Conservation (phyloP, 306 rosid species). For the Rosa persica region DNA sequence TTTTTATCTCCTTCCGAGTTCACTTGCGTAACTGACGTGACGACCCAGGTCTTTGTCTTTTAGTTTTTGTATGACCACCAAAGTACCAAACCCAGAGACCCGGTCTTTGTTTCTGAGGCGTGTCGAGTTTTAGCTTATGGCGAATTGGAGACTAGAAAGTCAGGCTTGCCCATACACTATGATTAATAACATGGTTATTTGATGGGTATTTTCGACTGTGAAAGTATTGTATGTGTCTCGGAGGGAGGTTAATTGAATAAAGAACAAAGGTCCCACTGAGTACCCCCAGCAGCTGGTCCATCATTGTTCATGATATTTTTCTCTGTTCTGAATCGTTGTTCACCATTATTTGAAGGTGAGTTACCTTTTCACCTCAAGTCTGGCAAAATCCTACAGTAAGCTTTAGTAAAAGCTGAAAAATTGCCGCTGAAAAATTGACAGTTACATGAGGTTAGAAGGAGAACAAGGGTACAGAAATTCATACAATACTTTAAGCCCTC, state of each 20-base stretch:
- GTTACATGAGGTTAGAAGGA: background rate
- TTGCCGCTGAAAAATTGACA: background rate
- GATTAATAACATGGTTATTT: background rate
- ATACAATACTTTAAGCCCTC: background rate
- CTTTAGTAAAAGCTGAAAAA: background rate
- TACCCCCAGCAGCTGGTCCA: background rate
- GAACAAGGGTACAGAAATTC: background rate
- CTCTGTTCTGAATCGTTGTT: background rate
- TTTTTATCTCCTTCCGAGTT: background rate
- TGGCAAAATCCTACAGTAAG: background rate
- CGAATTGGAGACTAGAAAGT: background rate
- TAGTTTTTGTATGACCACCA: background rate
- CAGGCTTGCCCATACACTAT: background rate
- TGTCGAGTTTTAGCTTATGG: background rate
- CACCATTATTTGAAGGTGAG: background rate
- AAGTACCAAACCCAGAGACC: background rate
- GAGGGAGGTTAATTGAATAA: background rate
- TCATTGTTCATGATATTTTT: conserved; percentile 1
- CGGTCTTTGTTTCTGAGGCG: background rate
- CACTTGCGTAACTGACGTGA: conserved; percentile 16
- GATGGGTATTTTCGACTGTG: background rate
- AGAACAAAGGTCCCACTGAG: background rate
- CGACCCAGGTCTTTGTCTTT: background rate
- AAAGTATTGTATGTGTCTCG: background rate
- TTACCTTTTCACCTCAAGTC: background rate